Percentiles rank a stretch among this genome's conserved stretches.
phyloP scores from a whole-genome alignment of 2,329 filamentous ascomycete genomes.

The Fusarium bactridioides region DNA sequence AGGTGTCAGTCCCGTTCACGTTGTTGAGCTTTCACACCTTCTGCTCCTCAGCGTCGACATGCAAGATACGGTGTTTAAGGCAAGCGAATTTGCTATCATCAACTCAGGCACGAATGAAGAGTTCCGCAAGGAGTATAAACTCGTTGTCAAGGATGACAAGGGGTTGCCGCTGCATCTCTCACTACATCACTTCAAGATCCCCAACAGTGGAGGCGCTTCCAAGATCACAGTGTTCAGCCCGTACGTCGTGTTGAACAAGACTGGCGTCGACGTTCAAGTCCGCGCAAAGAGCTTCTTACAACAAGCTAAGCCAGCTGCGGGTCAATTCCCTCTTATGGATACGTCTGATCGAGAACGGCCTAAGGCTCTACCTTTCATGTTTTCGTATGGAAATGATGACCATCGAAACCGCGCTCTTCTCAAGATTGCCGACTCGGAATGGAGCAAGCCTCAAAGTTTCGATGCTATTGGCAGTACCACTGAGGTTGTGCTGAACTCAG shows the following conservation, averaged over 20 bases:
- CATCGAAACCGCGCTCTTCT: slow-evolving; percentile 89
- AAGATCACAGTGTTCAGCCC: slow-evolving; percentile 94
- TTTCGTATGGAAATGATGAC: slow-evolving; percentile 89
- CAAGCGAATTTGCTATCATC: slow-evolving; percentile 97
- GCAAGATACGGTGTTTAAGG: slow-evolving; percentile 93
- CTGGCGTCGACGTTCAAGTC: slow-evolving; percentile 86
- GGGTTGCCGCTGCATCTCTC: slow-evolving; percentile 81
- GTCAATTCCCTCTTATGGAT: slow-evolving; percentile 70
- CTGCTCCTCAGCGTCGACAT: slow-evolving; percentile 93
- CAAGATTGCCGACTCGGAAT: slow-evolving; percentile 87
- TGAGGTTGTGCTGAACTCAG: slow-evolving; percentile 83
- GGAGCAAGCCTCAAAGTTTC: slow-evolving; percentile 98
- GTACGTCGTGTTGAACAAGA: slow-evolving; percentile 95
- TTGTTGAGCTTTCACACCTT: slow-evolving; percentile 93
- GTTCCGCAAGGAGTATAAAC: slow-evolving; percentile 80
- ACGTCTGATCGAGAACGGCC: slow-evolving; percentile 61
- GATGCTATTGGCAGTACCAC: slow-evolving; percentile 95
- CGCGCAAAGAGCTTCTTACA: slow-evolving; percentile 90
- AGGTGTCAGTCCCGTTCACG: slow-evolving; percentile 95
- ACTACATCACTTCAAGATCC: slow-evolving; percentile 89
- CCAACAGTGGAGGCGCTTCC: slow-evolving; percentile 94
- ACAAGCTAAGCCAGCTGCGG: slow-evolving; percentile 81
- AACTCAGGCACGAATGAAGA: slow-evolving; percentile 89
- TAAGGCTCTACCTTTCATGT: slow-evolving; percentile 94
- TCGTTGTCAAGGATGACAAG: slow-evolving; percentile 85